phyloP scores from a whole-genome alignment of 208 protist genomes.

The Sergeia podlipaevii region DNA sequence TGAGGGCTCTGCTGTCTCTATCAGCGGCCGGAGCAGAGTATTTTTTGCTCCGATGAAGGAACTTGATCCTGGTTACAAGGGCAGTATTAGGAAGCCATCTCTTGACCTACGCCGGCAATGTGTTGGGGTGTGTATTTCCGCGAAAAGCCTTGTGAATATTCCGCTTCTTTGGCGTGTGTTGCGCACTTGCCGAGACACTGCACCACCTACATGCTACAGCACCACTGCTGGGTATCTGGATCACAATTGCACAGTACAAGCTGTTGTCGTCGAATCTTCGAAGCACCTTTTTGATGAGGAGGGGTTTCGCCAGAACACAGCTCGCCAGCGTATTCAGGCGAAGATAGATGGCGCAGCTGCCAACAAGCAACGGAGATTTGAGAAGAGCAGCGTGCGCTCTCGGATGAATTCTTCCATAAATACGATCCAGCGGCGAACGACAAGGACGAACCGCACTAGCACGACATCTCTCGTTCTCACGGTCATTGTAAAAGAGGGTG shows the following conservation, averaged over 20 bases:
- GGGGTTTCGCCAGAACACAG: conserved; percentile 54
- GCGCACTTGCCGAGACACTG: conserved; percentile 26
- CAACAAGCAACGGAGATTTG: conserved; percentile 19
- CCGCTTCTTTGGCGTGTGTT: conserved; percentile 66
- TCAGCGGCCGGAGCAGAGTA: conserved; percentile 10
- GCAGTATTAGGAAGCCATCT: conserved; percentile 56
- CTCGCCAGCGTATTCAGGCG: conserved; percentile 45
- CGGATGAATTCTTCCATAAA: conserved; percentile 35
- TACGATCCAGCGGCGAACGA: conserved; percentile 19
- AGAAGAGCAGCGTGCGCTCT: conserved; percentile 29
- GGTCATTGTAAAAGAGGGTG: conserved; percentile 76
- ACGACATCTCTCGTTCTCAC: conserved; percentile 62
- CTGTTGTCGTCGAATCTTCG: conserved; percentile 81
- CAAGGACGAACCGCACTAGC: conserved; percentile 74
- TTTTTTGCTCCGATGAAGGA: conserved; percentile 67
- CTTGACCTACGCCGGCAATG: conserved; percentile 66
- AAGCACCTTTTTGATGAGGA: conserved; percentile 91
- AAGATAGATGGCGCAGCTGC: conserved; percentile 26
- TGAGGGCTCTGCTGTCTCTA: background rate
- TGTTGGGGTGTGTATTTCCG: conserved; percentile 79
- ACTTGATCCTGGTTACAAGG: conserved; percentile 58
- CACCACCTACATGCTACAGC: conserved; percentile 51
- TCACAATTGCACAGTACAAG: conserved; percentile 71
- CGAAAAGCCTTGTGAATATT: conserved; percentile 42
- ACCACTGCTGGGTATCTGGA: conserved; percentile 26